A percentile compares a stretch with the other conserved stretches of the same genome.
These are phyloP conservation scores for Melanogaster broomeanus DNA, from an alignment of 768 basidiomycete genomes.

Conservation along the genomic window DNA sequence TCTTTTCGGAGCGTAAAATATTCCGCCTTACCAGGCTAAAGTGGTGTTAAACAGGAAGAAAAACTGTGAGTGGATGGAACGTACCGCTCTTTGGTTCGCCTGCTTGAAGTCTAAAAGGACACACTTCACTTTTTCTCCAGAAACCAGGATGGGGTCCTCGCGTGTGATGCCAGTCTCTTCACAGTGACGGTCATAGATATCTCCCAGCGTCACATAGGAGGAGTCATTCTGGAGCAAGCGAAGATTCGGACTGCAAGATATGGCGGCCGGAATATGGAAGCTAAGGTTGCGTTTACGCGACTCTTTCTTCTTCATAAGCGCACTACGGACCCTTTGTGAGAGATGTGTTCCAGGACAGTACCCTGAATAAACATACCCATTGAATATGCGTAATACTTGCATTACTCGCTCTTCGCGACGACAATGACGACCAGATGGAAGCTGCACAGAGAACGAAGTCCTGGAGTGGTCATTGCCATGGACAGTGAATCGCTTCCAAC, in stretches of 20 bases:
- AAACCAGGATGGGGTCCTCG: constrained; percentile 86
- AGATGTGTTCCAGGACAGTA: neutral
- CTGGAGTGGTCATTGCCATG: constrained; percentile 89
- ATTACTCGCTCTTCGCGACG: constrained; percentile 92
- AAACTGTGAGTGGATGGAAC: constrained; percentile 5
- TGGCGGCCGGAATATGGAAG: constrained; percentile 88
- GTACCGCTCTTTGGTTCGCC: constrained; percentile 43
- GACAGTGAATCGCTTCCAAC: constrained; percentile 88
- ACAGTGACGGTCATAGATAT: constrained; percentile 93
- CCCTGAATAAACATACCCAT: constrained; percentile 56
- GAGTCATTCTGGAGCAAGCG: constrained; percentile 90
- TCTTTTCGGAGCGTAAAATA: constrained; percentile 77
- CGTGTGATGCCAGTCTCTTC: constrained; percentile 69
- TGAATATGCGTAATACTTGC: constrained; percentile 93
- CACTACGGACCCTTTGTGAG: constrained; percentile 45
- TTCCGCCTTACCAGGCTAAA: constrained; percentile 62
- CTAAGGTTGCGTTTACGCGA: constrained; percentile 86
- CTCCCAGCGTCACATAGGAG: constrained; percentile 87
- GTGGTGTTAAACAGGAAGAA: neutral
- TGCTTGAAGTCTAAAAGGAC: constrained; percentile 62
- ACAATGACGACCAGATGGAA: constrained; percentile 80
- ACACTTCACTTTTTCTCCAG: constrained; percentile 81
- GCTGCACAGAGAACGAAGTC: constrained; percentile 88
- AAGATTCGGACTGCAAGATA: constrained; percentile 80
- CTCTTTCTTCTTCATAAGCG: constrained; percentile 86